Evolutionary conservation across 768 basidiomycete species (phyloP).

Genomic region (Plicaturopsis crispa): DNA sequence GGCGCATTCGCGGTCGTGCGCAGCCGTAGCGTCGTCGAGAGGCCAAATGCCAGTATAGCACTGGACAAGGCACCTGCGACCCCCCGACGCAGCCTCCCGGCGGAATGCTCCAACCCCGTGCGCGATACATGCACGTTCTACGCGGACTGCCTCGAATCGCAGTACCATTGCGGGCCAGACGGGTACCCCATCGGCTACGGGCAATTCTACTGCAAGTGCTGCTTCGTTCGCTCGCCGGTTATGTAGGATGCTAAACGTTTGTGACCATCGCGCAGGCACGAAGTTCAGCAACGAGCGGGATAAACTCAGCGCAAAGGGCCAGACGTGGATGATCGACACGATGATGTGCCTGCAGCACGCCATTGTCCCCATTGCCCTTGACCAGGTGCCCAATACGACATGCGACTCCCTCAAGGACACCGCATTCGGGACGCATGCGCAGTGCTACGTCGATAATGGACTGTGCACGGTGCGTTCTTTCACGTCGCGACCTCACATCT

Average conservation of each 20-base stretch:
- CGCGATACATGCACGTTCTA: constrained; percentile 36
- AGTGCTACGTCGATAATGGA: constrained; percentile 34
- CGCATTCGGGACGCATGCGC: constrained; percentile 34
- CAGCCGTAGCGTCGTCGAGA: too few species aligned
- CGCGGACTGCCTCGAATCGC: constrained; percentile 33
- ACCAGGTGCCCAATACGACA: constrained; percentile 13
- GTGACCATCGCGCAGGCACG: too few species aligned
- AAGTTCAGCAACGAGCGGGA: constrained; percentile 25
- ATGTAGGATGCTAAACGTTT: too few species aligned
- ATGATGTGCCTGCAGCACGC: constrained; percentile 39
- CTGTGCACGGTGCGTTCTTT: constrained; percentile 26
- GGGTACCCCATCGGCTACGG: constrained; percentile 40
- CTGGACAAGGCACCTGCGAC: too few species aligned
- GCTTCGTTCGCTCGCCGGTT: too few species aligned
- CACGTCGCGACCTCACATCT: too few species aligned
- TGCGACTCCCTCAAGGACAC: constrained; percentile 26
- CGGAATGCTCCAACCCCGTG: constrained; percentile 21
- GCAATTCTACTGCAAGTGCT: constrained; percentile 29
- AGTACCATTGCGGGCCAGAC: constrained; percentile 33
- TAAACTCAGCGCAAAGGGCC: constrained; percentile 23
- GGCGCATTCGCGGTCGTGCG: too few species aligned
- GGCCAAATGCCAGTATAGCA: too few species aligned
- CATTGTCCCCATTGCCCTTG: constrained; percentile 27
- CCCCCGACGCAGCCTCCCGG: background rate
- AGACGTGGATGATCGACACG: constrained; percentile 35